These are phyloP conservation scores for Suhomyces sp. DNA, from an alignment of 805 yeast species.

Conservation along the genomic window DNA sequence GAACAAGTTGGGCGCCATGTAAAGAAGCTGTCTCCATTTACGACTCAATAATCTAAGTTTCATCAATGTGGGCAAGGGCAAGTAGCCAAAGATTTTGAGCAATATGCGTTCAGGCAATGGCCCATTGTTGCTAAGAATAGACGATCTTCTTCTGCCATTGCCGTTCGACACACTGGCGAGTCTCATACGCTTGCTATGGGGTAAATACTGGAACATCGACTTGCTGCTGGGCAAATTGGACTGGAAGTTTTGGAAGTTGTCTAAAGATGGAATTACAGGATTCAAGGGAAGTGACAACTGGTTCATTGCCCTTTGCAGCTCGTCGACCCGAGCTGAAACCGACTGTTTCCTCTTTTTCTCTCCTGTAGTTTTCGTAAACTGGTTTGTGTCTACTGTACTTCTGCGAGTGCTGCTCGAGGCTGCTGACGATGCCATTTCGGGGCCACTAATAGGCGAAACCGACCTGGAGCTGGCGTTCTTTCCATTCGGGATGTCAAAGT, in stretches of 20 bases:
- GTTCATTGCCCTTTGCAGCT: constrained; percentile 8
- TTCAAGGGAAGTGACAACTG: constrained; percentile 33
- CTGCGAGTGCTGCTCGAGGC: not conserved
- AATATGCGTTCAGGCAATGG: constrained; percentile 61
- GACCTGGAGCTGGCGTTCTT: constrained; percentile 7
- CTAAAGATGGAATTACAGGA: constrained; percentile 32
- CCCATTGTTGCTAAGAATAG: constrained; percentile 50
- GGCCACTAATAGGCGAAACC: constrained; percentile 7
- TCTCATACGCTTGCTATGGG: constrained; percentile 52
- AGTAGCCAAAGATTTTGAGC: constrained; percentile 48
- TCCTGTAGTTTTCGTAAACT: not conserved
- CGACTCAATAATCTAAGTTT: constrained; percentile 54
- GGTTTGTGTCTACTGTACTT: not conserved
- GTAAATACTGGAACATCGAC: constrained; percentile 49
- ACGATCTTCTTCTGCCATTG: constrained; percentile 49
- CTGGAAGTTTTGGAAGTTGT: constrained; percentile 27
- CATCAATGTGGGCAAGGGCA: constrained; percentile 61
- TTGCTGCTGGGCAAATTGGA: constrained; percentile 10
- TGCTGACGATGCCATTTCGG: not conserved
- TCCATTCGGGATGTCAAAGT: constrained; percentile 7
- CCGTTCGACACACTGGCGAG: constrained; percentile 42
- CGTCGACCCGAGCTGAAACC: constrained; percentile 10
- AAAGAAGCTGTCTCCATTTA: constrained; percentile 66
- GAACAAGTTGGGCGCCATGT: constrained; percentile 53
- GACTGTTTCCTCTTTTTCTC: constrained; percentile 13